Percentiles rank a stretch among this genome's conserved stretches.
These are phyloP conservation scores for Chlamydomonas reinhardtii DNA, from an alignment of 163 green algal species.

Conservation along the genomic window DNA sequence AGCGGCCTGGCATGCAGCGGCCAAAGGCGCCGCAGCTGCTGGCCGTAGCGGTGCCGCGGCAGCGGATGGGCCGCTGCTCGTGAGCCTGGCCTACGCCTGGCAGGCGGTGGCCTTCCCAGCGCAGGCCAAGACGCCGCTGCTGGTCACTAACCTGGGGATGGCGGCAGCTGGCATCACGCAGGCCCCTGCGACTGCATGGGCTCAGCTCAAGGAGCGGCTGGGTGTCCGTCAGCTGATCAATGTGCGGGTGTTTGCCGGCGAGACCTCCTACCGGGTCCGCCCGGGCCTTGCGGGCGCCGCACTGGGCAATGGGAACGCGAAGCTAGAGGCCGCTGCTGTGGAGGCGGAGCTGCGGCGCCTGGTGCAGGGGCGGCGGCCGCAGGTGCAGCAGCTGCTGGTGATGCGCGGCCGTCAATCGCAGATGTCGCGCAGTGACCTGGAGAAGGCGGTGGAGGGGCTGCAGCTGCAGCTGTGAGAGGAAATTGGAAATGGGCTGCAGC, in stretches of 20 bases:
- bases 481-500: too few species aligned
- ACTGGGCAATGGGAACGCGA: too few species aligned
- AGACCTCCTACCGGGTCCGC: background rate
- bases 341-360: constrained; percentile 7
- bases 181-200: too few species aligned
- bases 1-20: background rate
- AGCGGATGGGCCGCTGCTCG: background rate
- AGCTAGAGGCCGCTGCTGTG: too few species aligned
- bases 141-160: background rate
- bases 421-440: constrained; percentile 56
- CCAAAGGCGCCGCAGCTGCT: too few species aligned
- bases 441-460: constrained; percentile 37
- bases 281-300: too few species aligned
- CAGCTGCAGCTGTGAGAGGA: too few species aligned
- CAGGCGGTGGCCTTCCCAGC: background rate
- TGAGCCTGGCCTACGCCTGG: background rate
- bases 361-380: constrained; percentile 30
- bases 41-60: background rate
- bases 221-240: background rate
- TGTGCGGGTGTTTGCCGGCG: background rate
- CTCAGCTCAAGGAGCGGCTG: background rate
- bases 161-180: background rate
- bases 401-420: constrained; percentile 52
- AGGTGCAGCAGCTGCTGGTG: constrained; percentile 55
- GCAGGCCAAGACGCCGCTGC: background rate